phyloP scores from a whole-genome alignment of 1,284 basidiomycete species.

The Vanrija sp. region DNA sequence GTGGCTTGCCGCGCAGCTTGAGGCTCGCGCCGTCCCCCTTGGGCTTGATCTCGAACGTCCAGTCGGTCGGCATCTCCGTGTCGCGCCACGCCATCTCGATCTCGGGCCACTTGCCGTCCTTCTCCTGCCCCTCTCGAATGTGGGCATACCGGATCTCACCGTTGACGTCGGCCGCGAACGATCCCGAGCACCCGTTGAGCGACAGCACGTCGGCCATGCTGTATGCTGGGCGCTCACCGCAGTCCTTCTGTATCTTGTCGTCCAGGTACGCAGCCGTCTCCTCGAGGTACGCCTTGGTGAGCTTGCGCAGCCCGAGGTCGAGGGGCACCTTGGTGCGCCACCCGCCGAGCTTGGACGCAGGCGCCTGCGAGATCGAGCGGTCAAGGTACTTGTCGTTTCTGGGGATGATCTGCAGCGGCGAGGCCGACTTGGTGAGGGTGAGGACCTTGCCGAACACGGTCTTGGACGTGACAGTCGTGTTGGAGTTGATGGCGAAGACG shows the following conservation, averaged over 20 bases:
- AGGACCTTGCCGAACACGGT: conserved; percentile 20
- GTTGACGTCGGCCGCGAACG: not conserved
- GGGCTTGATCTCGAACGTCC: not conserved
- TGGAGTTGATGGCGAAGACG: conserved; percentile 21
- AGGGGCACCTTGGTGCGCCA: not conserved
- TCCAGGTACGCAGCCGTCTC: not conserved
- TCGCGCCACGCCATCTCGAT: too few species aligned
- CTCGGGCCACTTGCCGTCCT: not conserved
- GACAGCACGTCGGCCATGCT: not conserved
- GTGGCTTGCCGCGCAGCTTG: not conserved
- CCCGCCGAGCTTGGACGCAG: not conserved
- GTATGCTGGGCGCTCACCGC: too few species aligned
- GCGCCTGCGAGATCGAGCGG: conserved; percentile 14
- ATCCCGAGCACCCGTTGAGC: conserved; percentile 1
- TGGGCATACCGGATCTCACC: not conserved
- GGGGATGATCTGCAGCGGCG: conserved; percentile 22
- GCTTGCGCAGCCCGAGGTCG: not conserved
- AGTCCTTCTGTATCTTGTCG: not conserved
- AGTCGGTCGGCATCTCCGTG: not conserved
- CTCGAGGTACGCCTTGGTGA: not conserved
- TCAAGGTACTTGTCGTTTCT: conserved; percentile 19
- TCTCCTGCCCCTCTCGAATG: too few species aligned
- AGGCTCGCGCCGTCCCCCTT: not conserved
- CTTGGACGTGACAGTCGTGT: conserved; percentile 10
- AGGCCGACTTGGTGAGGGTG: conserved; percentile 21